These are phyloP conservation scores for Nicotiana noctiflora DNA, from an alignment of 257 asterid species.

Conservation along the genomic window DNA sequence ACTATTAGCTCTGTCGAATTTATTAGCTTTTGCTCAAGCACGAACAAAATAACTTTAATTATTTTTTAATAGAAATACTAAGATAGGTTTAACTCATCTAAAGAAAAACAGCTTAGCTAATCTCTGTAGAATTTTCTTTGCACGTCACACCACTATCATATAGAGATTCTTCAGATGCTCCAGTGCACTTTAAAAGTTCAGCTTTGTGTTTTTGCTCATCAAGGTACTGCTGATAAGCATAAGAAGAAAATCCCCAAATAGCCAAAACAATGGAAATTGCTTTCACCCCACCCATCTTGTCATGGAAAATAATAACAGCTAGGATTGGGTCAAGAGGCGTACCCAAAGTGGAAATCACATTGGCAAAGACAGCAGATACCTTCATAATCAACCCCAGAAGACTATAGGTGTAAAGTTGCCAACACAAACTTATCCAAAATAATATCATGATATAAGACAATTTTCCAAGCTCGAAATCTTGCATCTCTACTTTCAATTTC, in stretches of 20 bases:
- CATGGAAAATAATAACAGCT: slow-evolving; percentile 47
- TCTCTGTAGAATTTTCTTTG: neutral
- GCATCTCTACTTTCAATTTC: slow-evolving; percentile 26
- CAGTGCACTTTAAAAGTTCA: neutral
- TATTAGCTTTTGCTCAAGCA: too few species aligned
- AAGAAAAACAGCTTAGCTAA: neutral
- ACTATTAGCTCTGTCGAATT: too few species aligned
- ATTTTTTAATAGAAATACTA: neutral
- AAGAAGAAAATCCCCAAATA: slow-evolving; percentile 64
- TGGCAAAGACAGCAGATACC: slow-evolving; percentile 53
- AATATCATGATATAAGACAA: slow-evolving; percentile 20
- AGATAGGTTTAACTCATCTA: neutral
- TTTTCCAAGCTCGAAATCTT: slow-evolving; percentile 26
- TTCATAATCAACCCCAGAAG: slow-evolving; percentile 28
- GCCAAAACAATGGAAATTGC: slow-evolving; percentile 52
- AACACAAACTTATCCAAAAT: slow-evolving; percentile 24
- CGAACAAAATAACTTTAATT: neutral
- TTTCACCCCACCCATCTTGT: slow-evolving; percentile 53
- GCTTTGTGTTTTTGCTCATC: slow-evolving; percentile 41
- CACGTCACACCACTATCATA: neutral
- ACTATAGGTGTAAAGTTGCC: slow-evolving; percentile 34
- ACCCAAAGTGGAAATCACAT: slow-evolving; percentile 50
- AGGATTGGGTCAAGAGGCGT: slow-evolving; percentile 56
- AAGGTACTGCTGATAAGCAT: slow-evolving; percentile 57
- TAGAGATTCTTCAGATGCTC: neutral